Conservation (phyloP, 129 eudicot genomes). For the Deinandra increscens region DNA sequence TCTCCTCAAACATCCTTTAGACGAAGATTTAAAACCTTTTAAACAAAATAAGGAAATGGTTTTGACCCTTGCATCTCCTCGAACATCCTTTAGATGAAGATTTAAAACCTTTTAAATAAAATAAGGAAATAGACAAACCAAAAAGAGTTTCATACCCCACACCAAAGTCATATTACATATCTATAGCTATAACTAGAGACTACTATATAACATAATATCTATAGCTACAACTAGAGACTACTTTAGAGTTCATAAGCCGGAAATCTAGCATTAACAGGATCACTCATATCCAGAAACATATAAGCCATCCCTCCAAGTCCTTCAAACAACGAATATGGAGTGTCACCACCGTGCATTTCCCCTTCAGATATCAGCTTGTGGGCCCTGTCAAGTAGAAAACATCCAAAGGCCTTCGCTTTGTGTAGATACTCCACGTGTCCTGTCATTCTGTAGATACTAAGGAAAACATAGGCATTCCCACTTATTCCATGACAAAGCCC, state of each 20-base stretch:
- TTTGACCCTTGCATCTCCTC: too few species aligned
- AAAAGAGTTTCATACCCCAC: too few species aligned
- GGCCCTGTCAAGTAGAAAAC: constrained; percentile 59
- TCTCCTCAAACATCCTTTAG: too few species aligned
- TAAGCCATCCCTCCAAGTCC: constrained; percentile 74
- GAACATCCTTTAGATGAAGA: too few species aligned
- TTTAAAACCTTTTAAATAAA: too few species aligned
- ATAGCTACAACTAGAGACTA: too few species aligned
- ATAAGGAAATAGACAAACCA: too few species aligned
- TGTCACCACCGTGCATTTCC: constrained; percentile 82
- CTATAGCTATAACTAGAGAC: too few species aligned
- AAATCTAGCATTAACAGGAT: constrained; percentile 58
- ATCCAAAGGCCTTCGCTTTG: constrained; percentile 75
- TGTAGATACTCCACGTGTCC: constrained; percentile 48
- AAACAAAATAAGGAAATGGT: too few species aligned
- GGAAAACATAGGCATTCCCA: constrained; percentile 73
- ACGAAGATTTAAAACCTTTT: too few species aligned
- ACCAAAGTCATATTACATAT: too few species aligned
- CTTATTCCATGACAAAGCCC: constrained; percentile 77
- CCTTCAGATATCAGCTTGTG: constrained; percentile 63
- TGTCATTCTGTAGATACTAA: constrained; percentile 57
- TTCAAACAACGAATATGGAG: constrained; percentile 67
- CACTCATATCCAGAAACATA: constrained; percentile 72
- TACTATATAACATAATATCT: too few species aligned
- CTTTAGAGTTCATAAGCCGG: constrained; percentile 62